Base-by-base conservation (phyloP, 2,329 filamentous ascomycete species). In the Stagonosporopsis chrysanthemi region DNA sequence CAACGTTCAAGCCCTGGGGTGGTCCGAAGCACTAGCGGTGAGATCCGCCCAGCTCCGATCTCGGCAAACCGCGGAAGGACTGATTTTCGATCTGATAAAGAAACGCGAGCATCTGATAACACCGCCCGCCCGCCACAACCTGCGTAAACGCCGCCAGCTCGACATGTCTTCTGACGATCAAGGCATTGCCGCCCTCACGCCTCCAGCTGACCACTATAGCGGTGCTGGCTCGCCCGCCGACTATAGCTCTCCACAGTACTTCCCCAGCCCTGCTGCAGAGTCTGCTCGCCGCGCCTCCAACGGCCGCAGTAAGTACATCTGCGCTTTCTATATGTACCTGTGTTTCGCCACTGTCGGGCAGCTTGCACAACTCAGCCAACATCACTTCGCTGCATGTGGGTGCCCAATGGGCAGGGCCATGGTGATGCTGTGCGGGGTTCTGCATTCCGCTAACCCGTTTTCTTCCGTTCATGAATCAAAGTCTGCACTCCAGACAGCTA, bases 1-100 rank as follows among this genome's bases (percentile, higher is more conserved):
- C 17, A 22, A 4, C 31, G 14, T 33, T 33, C 31, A 33, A n/a
- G 31, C 31, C 14, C 14, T 33, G 31, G 31, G 14, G 19, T 45
- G 43, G 43, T 35, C 36, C 43, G 43, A 36, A 29, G 42, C 41
- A 19, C 52, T 48, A 45, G 42, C 46, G 41, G 46, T 35, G 28
- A 44, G 4, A 40, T 58, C 58, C 63, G 63, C 58, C 54, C 56
- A 45, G 44, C 53, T 58, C 55, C 64, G 65, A 61, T 46, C 50
- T 65, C 65, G 68, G 62, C 61, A 35, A 47, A 29, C 51, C 47
- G 52, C 61, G 62, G 58, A 43, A 56, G 55, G 43, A 52, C 58
- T 60, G 57, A 54, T 61, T 33, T 60, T 55, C 43, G 61, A 71
- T 71, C 69, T 68, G 69, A 72, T 72, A 70, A 69, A 7, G 52